These are phyloP conservation scores for Tolypocladium cylindrosporum DNA, from an alignment of 2,329 filamentous ascomycete genomes.

Conservation along the genomic window DNA sequence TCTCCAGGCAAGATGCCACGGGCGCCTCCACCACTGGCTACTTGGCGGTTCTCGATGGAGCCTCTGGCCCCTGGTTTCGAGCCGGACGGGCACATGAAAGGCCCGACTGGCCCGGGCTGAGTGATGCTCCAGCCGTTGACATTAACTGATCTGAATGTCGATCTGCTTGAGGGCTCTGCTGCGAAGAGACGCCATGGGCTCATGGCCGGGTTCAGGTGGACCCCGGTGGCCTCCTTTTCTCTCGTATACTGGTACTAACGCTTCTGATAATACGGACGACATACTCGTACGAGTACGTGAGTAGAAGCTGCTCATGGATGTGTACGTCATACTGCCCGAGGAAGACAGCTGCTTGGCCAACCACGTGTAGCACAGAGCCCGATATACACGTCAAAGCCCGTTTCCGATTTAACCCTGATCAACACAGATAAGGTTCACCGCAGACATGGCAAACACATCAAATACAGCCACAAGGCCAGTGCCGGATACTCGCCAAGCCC, in stretches of 20 bases:
- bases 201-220: not conserved
- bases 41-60: not conserved
- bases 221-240: too few relatives aligned
- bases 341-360: not conserved
- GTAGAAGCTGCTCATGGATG: not conserved
- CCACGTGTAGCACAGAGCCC: not conserved
- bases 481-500: not conserved
- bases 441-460: not conserved
- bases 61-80: not conserved
- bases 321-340: not conserved
- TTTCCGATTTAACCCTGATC: not conserved
- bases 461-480: not conserved
- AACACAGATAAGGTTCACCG: not conserved
- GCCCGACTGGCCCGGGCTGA: not conserved
- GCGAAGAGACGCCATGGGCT: not conserved
- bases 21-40: not conserved
- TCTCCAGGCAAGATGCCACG: not conserved
- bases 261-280: too few relatives aligned
- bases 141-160: not conserved
- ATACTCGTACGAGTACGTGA: too few relatives aligned
- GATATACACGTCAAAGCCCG: not conserved
- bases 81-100: not conserved
- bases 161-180: not conserved
- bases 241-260: too few relatives aligned
- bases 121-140: not conserved